These are phyloP conservation scores for Cladobotryum mycophilum DNA, from an alignment of 2,329 filamentous ascomycete species.

Conservation along the genomic window DNA sequence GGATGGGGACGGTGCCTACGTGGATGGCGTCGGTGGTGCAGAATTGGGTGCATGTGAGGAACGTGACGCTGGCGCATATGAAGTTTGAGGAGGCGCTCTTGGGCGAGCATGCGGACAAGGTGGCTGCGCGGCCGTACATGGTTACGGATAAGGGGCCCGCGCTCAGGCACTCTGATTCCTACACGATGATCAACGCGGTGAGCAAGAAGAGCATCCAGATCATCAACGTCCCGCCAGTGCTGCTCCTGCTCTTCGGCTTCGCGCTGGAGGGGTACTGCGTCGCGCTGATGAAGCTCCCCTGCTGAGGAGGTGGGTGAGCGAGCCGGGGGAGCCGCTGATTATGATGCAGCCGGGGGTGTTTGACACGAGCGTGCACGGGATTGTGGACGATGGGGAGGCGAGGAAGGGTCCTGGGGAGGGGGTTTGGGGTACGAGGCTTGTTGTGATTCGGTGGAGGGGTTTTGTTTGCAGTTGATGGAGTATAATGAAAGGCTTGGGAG, in stretches of 20 bases:
- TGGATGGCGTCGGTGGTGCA: constrained; percentile 42
- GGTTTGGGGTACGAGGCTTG: constrained; percentile 35
- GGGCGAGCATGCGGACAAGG: constrained; percentile 25
- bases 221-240: constrained; percentile 26
- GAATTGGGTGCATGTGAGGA: constrained; percentile 44
- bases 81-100: constrained; percentile 46
- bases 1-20: constrained; percentile 30
- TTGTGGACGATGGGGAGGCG: constrained; percentile 33
- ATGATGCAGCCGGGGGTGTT: constrained; percentile 37
- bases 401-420: constrained; percentile 29
- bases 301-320: constrained; percentile 21
- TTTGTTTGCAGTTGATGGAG: constrained; percentile 32
- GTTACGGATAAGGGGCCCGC: constrained; percentile 46
- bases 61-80: constrained; percentile 49
- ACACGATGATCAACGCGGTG: constrained; percentile 25
- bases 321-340: constrained; percentile 29
- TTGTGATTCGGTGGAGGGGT: constrained; percentile 34
- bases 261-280: constrained; percentile 16
- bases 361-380: constrained; percentile 28
- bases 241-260: constrained; percentile 33
- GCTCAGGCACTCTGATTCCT: constrained; percentile 34
- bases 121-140: constrained; percentile 42
- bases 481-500: constrained; percentile 29
- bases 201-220: constrained; percentile 27
- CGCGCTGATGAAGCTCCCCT: constrained; percentile 13